Percentiles rank a stretch among this genome's conserved stretches.
Evolutionary conservation across 2,329 filamentous ascomycete genomes (phyloP).

Genomic region (Beauveria medogensis): DNA sequence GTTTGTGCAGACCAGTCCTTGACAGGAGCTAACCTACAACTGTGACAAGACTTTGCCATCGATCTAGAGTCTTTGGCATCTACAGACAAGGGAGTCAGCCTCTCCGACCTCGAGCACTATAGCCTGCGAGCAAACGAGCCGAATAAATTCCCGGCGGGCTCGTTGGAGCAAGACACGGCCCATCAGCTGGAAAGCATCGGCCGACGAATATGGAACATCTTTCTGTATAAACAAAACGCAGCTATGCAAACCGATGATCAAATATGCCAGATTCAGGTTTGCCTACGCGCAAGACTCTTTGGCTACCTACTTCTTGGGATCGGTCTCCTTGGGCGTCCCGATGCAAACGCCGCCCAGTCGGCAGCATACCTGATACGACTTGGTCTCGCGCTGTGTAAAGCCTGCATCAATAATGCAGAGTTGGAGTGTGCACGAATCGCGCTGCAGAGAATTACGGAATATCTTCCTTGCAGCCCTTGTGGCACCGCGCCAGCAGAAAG

Average conservation of each 20-base stretch:
- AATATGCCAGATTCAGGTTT: background rate
- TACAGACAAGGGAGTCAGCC: background rate
- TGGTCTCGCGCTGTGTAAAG: conserved; percentile 57
- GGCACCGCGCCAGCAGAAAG: background rate
- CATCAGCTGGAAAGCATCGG: background rate
- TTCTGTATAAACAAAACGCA: background rate
- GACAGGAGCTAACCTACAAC: background rate
- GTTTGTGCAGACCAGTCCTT: background rate
- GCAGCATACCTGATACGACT: conserved; percentile 53
- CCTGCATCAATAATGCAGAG: conserved; percentile 41
- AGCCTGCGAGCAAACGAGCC: background rate
- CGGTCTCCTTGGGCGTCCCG: background rate
- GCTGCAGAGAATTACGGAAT: conserved; percentile 56
- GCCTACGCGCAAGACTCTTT: background rate
- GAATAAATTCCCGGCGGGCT: background rate
- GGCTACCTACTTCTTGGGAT: conserved; percentile 1
- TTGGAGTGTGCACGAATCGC: conserved; percentile 50
- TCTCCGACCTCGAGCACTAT: background rate
- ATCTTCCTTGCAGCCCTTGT: conserved; percentile 25
- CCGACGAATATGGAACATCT: conserved; percentile 3
- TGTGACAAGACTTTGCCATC: background rate
- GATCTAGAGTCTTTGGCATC: background rate
- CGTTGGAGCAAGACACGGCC: background rate
- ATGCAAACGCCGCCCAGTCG: background rate
- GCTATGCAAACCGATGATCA: background rate